These are phyloP conservation scores for Termitomyces titanicus DNA, from an alignment of 768 basidiomycete species.

Conservation along the genomic window DNA sequence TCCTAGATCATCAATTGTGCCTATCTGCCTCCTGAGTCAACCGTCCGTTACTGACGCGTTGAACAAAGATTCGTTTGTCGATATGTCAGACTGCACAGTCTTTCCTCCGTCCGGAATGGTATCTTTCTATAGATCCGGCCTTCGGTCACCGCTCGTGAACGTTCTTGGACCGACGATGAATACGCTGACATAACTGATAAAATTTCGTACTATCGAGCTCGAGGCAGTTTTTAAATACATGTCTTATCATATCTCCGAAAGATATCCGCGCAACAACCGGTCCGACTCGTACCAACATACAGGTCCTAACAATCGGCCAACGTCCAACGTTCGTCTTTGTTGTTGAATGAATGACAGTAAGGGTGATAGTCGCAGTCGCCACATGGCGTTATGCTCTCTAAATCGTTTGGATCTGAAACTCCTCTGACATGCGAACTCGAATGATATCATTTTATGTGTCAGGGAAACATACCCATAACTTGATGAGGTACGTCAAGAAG, in stretches of 20 bases:
- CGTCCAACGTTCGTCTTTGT: background rate
- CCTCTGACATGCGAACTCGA: slow-evolving; percentile 12
- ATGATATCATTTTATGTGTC: slow-evolving; percentile 1
- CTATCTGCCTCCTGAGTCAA: background rate
- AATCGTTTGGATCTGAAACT: slow-evolving; percentile 8
- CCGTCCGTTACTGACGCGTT: background rate
- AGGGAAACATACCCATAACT: slow-evolving; percentile 2
- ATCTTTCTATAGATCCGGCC: background rate
- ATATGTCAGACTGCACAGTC: background rate
- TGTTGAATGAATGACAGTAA: background rate
- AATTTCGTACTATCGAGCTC: background rate
- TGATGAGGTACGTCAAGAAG: slow-evolving; percentile 15
- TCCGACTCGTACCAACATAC: background rate
- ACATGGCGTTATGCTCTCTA: background rate
- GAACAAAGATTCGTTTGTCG: background rate
- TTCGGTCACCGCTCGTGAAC: background rate
- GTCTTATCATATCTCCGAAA: slow-evolving; percentile 3
- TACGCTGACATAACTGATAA: background rate
- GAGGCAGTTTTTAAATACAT: background rate
- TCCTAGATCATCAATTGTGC: background rate
- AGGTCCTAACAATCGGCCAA: background rate
- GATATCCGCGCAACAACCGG: background rate
- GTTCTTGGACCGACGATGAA: background rate
- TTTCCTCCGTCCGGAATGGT: background rate
- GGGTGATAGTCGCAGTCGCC: background rate